Evolutionary conservation across 192 early-diverging fungal species (phyloP).

Genomic region (Jimgerdemannia flammicorona): DNA sequence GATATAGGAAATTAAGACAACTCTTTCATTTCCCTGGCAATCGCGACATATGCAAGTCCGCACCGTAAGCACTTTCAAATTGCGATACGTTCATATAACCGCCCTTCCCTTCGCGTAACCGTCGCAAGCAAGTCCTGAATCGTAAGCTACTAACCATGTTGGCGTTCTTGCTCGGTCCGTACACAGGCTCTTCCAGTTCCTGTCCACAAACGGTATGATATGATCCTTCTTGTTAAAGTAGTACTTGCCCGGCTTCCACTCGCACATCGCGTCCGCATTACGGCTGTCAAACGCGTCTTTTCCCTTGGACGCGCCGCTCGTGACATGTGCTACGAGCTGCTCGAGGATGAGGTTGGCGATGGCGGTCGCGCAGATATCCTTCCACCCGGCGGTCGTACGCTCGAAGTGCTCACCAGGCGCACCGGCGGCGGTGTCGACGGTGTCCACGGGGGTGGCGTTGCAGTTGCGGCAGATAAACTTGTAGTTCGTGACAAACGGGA

Average conservation of each 20-base stretch:
- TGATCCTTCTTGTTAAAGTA: conserved; percentile 65
- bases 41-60: neutral
- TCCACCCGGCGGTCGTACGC: conserved; percentile 61
- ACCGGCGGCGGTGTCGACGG: conserved; percentile 5
- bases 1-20: neutral
- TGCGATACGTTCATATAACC: neutral
- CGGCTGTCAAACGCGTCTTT: conserved; percentile 27
- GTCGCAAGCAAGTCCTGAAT: neutral
- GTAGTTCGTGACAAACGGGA: conserved; percentile 65
- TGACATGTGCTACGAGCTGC: conserved; percentile 31
- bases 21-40: neutral
- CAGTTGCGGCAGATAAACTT: conserved; percentile 50
- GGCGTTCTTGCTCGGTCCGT: conserved; percentile 57
- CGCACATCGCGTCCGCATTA: conserved; percentile 24
- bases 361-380: conserved; percentile 58
- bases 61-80: too few relatives aligned
- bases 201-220: conserved; percentile 62
- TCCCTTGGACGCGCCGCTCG: conserved; percentile 15
- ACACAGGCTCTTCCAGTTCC: conserved; percentile 59
- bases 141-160: conserved; percentile 44
- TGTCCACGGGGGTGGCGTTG: conserved; percentile 26
- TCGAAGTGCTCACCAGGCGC: conserved; percentile 38
- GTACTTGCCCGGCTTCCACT: conserved; percentile 43
- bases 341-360: conserved; percentile 60
- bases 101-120: neutral